phyloP scores from a whole-genome alignment of 2,329 filamentous ascomycete species.

The Zopfia rhizophila region DNA sequence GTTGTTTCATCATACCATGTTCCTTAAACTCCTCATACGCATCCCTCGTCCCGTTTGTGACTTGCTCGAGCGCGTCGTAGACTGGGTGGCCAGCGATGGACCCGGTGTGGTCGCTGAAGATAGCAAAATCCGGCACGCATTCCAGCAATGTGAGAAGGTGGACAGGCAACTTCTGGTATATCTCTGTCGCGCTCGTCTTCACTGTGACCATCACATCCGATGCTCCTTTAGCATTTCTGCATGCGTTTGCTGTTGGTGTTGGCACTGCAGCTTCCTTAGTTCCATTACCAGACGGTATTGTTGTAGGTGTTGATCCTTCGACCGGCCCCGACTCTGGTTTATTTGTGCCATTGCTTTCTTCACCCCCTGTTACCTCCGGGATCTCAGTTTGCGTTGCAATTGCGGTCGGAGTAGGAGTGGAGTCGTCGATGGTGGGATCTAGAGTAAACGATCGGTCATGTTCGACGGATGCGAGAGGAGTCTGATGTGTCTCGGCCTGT shows the following conservation, averaged over 20 bases:
- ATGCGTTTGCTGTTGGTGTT: conserved; percentile 29
- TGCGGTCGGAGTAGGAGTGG: conserved; percentile 1
- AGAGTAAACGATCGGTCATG: neutral
- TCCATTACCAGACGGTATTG: neutral
- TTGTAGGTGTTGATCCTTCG: neutral
- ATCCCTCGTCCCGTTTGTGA: conserved; percentile 45
- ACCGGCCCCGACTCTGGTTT: neutral
- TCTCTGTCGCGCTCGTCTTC: conserved; percentile 68
- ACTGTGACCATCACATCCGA: conserved; percentile 67
- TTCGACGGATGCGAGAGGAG: neutral
- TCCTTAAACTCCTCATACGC: conserved; percentile 62
- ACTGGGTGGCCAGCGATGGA: conserved; percentile 62
- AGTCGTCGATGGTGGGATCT: neutral
- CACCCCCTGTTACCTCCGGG: neutral
- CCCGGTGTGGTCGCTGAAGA: conserved; percentile 68
- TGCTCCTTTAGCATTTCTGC: conserved; percentile 42
- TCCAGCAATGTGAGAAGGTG: conserved; percentile 65
- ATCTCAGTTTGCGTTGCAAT: neutral
- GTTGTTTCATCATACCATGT: conserved; percentile 59
- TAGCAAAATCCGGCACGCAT: conserved; percentile 65
- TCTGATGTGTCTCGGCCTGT: neutral
- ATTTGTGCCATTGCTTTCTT: conserved; percentile 1
- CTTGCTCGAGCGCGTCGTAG: conserved; percentile 61
- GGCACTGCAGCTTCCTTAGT: conserved; percentile 6
- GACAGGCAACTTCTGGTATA: conserved; percentile 64